phyloP scores from a whole-genome alignment of 2,329 filamentous ascomycete genomes.

The Didymella pomorum region DNA sequence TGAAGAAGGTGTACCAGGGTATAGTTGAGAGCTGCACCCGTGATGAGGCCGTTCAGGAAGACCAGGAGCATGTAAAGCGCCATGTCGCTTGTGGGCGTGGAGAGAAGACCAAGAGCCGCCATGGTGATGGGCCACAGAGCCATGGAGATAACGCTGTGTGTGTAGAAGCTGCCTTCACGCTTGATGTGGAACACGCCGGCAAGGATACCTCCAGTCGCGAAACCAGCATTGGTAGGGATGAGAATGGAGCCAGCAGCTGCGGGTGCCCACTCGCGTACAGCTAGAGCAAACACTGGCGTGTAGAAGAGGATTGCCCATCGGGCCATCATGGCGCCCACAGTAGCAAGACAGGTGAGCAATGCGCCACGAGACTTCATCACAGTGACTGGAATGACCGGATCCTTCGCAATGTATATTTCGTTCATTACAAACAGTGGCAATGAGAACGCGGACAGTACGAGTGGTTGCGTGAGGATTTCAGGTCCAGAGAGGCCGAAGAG shows the following conservation, averaged over 20 bases:
- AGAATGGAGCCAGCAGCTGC: constrained; percentile 77
- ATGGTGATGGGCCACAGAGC: constrained; percentile 68
- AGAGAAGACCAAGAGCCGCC: constrained; percentile 64
- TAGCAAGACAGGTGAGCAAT: constrained; percentile 75
- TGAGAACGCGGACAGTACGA: constrained; percentile 66
- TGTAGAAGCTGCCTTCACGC: constrained; percentile 75
- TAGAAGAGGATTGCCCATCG: constrained; percentile 85
- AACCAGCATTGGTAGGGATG: constrained; percentile 82
- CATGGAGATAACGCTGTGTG: constrained; percentile 67
- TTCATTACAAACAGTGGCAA: constrained; percentile 64
- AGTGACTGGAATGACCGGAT: constrained; percentile 78
- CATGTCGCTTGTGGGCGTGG: constrained; percentile 61
- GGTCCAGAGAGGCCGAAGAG: constrained; percentile 74
- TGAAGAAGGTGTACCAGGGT: constrained; percentile 81
- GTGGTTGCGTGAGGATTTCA: constrained; percentile 65
- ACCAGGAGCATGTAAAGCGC: constrained; percentile 66
- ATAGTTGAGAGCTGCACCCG: constrained; percentile 80
- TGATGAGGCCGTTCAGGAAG: constrained; percentile 75
- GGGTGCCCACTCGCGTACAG: constrained; percentile 73
- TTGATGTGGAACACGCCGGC: constrained; percentile 80
- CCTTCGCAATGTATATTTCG: constrained; percentile 68
- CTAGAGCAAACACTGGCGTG: constrained; percentile 79
- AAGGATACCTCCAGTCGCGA: constrained; percentile 75
- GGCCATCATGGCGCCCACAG: constrained; percentile 80
- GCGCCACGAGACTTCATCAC: constrained; percentile 75